A percentile compares a stretch with the other conserved stretches of the same genome.
These are phyloP conservation scores for Candida maesae DNA, from an alignment of 805 yeast genomes.

Conservation along the genomic window DNA sequence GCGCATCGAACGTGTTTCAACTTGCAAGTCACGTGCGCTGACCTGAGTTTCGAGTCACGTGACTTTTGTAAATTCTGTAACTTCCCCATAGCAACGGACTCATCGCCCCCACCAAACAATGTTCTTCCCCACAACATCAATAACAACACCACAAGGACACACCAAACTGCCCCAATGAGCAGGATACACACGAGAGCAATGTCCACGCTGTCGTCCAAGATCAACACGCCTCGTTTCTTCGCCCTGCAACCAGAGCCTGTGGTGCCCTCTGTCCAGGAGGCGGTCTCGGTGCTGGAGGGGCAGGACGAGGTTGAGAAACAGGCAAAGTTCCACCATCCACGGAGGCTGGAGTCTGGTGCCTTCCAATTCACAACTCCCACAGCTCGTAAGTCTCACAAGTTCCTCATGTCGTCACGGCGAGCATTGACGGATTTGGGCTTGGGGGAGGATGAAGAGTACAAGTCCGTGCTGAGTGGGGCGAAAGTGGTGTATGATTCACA, in stretches of 20 bases:
- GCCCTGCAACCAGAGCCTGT: constrained; percentile 27
- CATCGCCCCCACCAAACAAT: no score
- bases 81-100: no score
- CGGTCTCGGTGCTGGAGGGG: constrained; percentile 26
- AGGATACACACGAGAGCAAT: not conserved
- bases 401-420: constrained; percentile 52
- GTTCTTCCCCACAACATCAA: no score
- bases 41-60: no score
- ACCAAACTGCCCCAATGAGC: no score
- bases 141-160: no score
- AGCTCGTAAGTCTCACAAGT: constrained; percentile 45
- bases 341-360: constrained; percentile 56
- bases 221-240: constrained; percentile 16
- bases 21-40: no score
- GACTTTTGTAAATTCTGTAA: no score
- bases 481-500: constrained; percentile 35
- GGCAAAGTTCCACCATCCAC: constrained; percentile 43
- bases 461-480: constrained; percentile 60
- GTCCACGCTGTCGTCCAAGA: constrained; percentile 1
- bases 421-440: constrained; percentile 66
- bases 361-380: constrained; percentile 76
- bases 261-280: constrained; percentile 29
- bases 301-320: constrained; percentile 16
- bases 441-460: constrained; percentile 42
- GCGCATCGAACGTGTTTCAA: no score